Percentiles rank a stretch among this genome's conserved stretches.
These are phyloP conservation scores for Scutellaria galericulata DNA, from an alignment of 257 asterid species.

Conservation along the genomic window DNA sequence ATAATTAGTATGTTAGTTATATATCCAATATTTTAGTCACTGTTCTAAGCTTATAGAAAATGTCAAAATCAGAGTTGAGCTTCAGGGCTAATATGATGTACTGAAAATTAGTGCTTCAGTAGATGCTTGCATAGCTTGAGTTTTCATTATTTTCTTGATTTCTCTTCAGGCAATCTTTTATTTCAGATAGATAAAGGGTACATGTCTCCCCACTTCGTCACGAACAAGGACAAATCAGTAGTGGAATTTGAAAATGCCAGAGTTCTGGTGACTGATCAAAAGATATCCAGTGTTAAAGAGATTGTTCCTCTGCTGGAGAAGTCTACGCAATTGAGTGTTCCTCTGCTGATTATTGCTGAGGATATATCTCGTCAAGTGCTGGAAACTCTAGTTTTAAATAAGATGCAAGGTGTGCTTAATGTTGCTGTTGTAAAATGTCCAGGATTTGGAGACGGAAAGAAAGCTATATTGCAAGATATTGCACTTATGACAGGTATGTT, in stretches of 20 bases:
- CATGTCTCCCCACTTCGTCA: slow-evolving; percentile 89
- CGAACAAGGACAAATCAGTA: slow-evolving; percentile 67
- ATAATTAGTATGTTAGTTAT: neutral
- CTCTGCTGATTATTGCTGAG: slow-evolving; percentile 88
- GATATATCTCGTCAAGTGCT: slow-evolving; percentile 77
- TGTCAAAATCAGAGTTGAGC: neutral
- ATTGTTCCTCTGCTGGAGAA: slow-evolving; percentile 93
- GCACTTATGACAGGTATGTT: slow-evolving; percentile 88
- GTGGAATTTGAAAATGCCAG: slow-evolving; percentile 88
- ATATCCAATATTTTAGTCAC: neutral
- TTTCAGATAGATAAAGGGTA: slow-evolving; percentile 97
- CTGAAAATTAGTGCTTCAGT: slow-evolving; percentile 6
- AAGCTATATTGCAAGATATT: slow-evolving; percentile 88
- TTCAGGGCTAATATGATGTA: neutral
- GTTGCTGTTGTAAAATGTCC: slow-evolving; percentile 93
- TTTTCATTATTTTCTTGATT: slow-evolving; percentile 62
- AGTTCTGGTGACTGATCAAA: slow-evolving; percentile 89
- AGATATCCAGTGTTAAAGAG: slow-evolving; percentile 63
- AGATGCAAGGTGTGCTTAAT: slow-evolving; percentile 72
- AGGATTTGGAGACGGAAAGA: slow-evolving; percentile 76
- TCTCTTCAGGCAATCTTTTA: slow-evolving; percentile 82
- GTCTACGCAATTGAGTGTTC: slow-evolving; percentile 87
- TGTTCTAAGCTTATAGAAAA: neutral
- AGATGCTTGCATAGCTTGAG: slow-evolving; percentile 37
- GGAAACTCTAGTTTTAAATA: slow-evolving; percentile 79